Percentiles rank a stretch among this genome's conserved stretches.
Conservation (phyloP, 2,329 filamentous ascomycete genomes). For the Metarhizium sp. region DNA sequence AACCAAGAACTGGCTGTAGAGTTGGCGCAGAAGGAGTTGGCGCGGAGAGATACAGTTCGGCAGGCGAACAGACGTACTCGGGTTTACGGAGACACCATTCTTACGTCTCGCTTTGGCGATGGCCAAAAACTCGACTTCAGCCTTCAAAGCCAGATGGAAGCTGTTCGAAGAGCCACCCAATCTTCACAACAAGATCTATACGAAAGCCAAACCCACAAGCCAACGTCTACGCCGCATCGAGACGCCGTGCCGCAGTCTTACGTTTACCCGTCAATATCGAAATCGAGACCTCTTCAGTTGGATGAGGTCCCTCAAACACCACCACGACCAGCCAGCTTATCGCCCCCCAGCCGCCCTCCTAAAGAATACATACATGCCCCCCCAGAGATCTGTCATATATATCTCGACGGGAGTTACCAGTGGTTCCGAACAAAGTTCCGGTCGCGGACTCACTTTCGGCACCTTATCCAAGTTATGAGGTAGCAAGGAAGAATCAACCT, state of each 20-base stretch:
- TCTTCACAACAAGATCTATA: neutral
- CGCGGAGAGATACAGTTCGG: conserved; percentile 53
- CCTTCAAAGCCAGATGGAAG: conserved; percentile 43
- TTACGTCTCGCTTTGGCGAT: neutral
- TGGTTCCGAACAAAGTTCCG: conserved; percentile 20
- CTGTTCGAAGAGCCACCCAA: conserved; percentile 38
- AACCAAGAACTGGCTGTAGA: conserved; percentile 69
- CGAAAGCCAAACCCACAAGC: neutral
- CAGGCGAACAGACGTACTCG: conserved; percentile 44
- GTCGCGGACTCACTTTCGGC: conserved; percentile 7
- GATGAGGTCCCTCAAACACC: conserved; percentile 15
- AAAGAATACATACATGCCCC: conserved; percentile 12
- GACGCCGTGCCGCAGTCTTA: conserved; percentile 27
- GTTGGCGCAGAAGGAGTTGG: conserved; percentile 64
- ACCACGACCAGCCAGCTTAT: conserved; percentile 7
- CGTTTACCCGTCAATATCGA: conserved; percentile 48
- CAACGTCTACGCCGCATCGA: conserved; percentile 14
- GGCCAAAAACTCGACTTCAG: conserved; percentile 28
- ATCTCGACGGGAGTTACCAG: conserved; percentile 7
- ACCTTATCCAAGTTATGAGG: neutral
- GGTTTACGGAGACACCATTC: conserved; percentile 5
- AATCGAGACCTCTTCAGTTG: conserved; percentile 38
- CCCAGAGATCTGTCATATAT: neutral
- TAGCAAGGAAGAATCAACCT: conserved; percentile 6
- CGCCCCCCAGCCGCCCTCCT: conserved; percentile 25